Evolutionary conservation across 768 basidiomycete species (phyloP).

Genomic region (Chiua virens): DNA sequence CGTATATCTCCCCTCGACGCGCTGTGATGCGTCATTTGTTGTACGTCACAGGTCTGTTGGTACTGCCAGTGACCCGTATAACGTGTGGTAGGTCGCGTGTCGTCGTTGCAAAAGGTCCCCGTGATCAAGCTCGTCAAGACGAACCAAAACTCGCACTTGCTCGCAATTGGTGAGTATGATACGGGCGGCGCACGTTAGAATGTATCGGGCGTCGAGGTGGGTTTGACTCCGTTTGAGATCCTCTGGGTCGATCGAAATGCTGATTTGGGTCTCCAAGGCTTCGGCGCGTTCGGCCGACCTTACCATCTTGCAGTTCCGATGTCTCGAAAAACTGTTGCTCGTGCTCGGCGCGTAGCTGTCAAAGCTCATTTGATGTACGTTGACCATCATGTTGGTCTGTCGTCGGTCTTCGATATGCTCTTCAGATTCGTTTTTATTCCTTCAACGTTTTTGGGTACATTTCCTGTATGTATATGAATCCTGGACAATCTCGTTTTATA

Average conservation of each 20-base stretch:
- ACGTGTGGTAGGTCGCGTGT: slow-evolving; percentile 78
- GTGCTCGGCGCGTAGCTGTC: slow-evolving; percentile 98
- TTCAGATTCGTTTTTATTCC: too few relatives aligned
- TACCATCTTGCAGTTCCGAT: slow-evolving; percentile 97
- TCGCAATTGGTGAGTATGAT: slow-evolving; percentile 99
- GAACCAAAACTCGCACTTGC: slow-evolving; percentile 87
- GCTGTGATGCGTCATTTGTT: too few relatives aligned
- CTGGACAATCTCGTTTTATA: slow-evolving; percentile 97
- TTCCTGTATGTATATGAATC: slow-evolving; percentile 97
- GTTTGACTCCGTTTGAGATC: slow-evolving; percentile 17
- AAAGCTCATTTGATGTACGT: slow-evolving; percentile 92
- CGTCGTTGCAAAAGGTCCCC: slow-evolving; percentile 79
- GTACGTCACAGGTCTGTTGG: slow-evolving; percentile 39
- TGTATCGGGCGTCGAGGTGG: slow-evolving; percentile 92
- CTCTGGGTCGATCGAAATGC: too few relatives aligned
- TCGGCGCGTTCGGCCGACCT: slow-evolving; percentile 96
- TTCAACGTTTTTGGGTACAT: slow-evolving; percentile 99
- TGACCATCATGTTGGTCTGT: too few relatives aligned
- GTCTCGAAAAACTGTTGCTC: slow-evolving; percentile 83
- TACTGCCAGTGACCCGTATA: not conserved
- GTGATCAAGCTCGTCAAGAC: slow-evolving; percentile 74
- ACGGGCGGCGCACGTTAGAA: too few relatives aligned
- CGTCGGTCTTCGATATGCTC: too few relatives aligned
- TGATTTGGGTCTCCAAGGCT: slow-evolving; percentile 90
- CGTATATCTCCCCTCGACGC: too few relatives aligned